A percentile compares a stretch with the other conserved stretches of the same genome.
Evolutionary conservation across 2,329 filamentous ascomycete species (phyloP).

Genomic region (Curvularia spicifera): DNA sequence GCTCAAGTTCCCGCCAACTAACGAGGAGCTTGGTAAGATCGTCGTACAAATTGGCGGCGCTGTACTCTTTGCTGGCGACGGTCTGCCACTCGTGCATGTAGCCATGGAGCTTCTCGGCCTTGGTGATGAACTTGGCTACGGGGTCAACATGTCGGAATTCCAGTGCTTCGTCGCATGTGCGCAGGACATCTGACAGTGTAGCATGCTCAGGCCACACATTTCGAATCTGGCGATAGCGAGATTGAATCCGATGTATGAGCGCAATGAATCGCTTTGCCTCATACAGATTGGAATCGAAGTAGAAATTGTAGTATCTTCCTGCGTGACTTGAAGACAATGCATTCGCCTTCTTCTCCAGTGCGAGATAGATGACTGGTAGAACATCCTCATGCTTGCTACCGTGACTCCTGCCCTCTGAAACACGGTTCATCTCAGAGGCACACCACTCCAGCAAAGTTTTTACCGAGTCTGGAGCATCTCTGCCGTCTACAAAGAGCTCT

Average conservation of each 20-base stretch:
- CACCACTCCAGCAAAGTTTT: constrained; percentile 43
- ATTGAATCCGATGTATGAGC: constrained; percentile 71
- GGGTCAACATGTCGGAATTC: constrained; percentile 80
- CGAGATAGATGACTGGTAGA: constrained; percentile 70
- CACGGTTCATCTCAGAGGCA: constrained; percentile 35
- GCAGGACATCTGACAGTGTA: constrained; percentile 78
- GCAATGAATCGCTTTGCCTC: constrained; percentile 77
- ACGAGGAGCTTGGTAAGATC: constrained; percentile 81
- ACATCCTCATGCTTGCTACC: constrained; percentile 55
- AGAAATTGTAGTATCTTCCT: constrained; percentile 76
- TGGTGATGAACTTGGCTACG: constrained; percentile 82
- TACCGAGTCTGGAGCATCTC: constrained; percentile 31
- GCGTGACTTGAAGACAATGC: constrained; percentile 43
- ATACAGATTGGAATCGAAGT: constrained; percentile 76
- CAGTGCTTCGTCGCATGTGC: constrained; percentile 75
- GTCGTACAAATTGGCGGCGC: constrained; percentile 73
- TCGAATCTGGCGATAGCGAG: constrained; percentile 73
- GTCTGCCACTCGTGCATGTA: constrained; percentile 94
- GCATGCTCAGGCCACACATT: constrained; percentile 73
- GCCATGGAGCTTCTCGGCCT: constrained; percentile 84
- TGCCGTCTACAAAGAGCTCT: constrained; percentile 37
- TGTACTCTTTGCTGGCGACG: constrained; percentile 82
- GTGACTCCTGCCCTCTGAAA: constrained; percentile 34
- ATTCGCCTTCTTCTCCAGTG: constrained; percentile 67
- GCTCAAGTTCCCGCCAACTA: constrained; percentile 86